Percentiles rank a stretch among this genome's conserved stretches.
phyloP scores from a whole-genome alignment of 176 grass and related monocot genomes.

The Ensete ventricosum region DNA sequence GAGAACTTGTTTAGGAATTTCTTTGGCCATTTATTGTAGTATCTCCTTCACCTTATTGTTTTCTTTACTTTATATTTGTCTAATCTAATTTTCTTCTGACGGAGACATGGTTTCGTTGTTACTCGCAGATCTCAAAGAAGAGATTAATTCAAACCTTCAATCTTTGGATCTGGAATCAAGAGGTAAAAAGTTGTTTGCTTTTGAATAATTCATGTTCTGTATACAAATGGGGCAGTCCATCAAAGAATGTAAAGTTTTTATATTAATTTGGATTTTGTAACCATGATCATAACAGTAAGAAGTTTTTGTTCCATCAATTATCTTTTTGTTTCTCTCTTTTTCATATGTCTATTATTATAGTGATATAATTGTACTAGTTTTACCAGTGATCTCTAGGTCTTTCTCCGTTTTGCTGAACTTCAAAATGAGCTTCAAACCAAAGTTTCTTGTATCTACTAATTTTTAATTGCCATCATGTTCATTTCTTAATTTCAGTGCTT shows the following conservation, averaged over 20 bases:
- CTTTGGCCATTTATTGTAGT: too few species aligned
- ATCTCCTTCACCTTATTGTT: too few species aligned
- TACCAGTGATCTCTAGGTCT: too few species aligned
- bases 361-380: background rate
- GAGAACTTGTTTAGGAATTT: too few species aligned
- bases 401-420: background rate
- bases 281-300: background rate
- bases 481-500: background rate
- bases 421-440: too few species aligned
- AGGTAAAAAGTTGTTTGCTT: background rate
- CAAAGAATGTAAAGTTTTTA: background rate
- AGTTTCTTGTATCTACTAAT: background rate
- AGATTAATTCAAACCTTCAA: background rate
- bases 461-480: conserved; percentile 1
- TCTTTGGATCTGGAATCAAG: background rate
- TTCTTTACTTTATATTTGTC: too few species aligned
- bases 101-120: background rate
- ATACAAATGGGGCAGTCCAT: background rate
- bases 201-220: background rate
- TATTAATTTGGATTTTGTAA: background rate
- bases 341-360: background rate
- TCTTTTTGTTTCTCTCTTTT: background rate
- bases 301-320: background rate
- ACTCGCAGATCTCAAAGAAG: background rate
- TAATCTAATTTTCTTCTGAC: background rate